Percentiles rank a stretch among this genome's conserved stretches.
phyloP scores from a whole-genome alignment of 495 filamentous ascomycete genomes.

The Penicillium psychrofluorescens region DNA sequence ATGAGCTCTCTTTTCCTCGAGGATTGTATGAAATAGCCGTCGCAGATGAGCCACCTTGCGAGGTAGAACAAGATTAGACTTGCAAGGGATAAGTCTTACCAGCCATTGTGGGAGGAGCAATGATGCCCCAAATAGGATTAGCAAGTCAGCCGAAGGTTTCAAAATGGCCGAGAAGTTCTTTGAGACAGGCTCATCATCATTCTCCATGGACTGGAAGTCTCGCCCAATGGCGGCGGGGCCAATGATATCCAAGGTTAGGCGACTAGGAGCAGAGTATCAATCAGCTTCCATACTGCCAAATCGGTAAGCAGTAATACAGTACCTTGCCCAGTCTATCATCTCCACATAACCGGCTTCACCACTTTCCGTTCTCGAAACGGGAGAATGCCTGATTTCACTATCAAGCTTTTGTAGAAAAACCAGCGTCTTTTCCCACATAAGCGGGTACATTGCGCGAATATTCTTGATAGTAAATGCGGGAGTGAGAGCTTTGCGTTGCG shows the following conservation, averaged over 20 bases:
- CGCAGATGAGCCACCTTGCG: constrained; percentile 52
- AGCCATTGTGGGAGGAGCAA: constrained; percentile 41
- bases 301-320: too few species aligned
- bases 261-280: constrained; percentile 20
- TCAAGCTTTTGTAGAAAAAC: constrained; percentile 31
- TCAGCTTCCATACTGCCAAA: too few species aligned
- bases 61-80: constrained; percentile 1
- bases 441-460: constrained; percentile 70
- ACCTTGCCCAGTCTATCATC: constrained; percentile 50
- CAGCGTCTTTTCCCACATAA: constrained; percentile 63
- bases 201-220: constrained; percentile 65
- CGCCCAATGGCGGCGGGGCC: constrained; percentile 73
- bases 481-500: constrained; percentile 69
- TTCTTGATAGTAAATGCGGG: constrained; percentile 80
- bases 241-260: constrained; percentile 85
- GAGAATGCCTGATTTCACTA: constrained; percentile 28
- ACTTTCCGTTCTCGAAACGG: constrained; percentile 30
- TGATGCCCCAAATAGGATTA: constrained; percentile 39
- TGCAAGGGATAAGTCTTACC: constrained; percentile 44
- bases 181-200: constrained; percentile 58
- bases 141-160: constrained; percentile 40
- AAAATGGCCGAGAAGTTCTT: constrained; percentile 56
- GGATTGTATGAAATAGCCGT: constrained; percentile 55
- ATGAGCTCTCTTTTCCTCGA: constrained; percentile 49
- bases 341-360: constrained; percentile 50